Conservation (phyloP, 169 alveolate genomes). For the Cryptosporidium andersoni region DNA sequence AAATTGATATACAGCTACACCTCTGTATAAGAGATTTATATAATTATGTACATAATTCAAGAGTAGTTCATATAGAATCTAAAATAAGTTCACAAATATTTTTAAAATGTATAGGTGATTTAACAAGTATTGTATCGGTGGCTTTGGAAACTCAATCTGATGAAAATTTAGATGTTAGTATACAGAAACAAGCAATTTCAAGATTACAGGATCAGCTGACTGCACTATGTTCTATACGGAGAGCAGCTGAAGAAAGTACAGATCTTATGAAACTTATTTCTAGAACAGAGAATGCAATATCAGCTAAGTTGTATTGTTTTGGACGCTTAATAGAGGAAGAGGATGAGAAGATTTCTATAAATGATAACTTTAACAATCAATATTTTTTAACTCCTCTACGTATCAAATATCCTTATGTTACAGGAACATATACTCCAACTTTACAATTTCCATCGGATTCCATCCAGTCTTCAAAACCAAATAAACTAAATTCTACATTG, state of each 20-base stretch:
- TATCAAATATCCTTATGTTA: slow-evolving; percentile 56
- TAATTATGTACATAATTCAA: slow-evolving; percentile 21
- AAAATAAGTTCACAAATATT: not conserved
- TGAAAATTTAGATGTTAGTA: not conserved
- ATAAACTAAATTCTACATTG: no score
- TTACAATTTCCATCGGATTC: not conserved
- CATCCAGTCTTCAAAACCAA: no score
- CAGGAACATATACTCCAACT: slow-evolving; percentile 44
- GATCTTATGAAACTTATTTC: slow-evolving; percentile 4
- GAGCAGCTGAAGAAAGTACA: not conserved
- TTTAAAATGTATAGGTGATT: slow-evolving; percentile 4
- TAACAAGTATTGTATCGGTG: slow-evolving; percentile 54
- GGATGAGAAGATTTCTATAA: not conserved
- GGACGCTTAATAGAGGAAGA: not conserved
- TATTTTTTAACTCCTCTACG: slow-evolving; percentile 27
- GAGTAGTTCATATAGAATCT: not conserved
- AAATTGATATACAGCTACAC: slow-evolving; percentile 32
- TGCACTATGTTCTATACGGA: not conserved
- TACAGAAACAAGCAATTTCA: slow-evolving; percentile 8
- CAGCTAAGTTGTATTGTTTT: slow-evolving; percentile 30
- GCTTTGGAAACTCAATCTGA: slow-evolving; percentile 37
- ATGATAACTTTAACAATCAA: not conserved
- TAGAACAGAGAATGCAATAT: slow-evolving; percentile 6
- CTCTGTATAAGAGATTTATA: slow-evolving; percentile 52
- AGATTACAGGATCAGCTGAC: slow-evolving; percentile 34